Conservation (phyloP, 768 basidiomycete genomes). For the Hemileccinum rubropunctum region DNA sequence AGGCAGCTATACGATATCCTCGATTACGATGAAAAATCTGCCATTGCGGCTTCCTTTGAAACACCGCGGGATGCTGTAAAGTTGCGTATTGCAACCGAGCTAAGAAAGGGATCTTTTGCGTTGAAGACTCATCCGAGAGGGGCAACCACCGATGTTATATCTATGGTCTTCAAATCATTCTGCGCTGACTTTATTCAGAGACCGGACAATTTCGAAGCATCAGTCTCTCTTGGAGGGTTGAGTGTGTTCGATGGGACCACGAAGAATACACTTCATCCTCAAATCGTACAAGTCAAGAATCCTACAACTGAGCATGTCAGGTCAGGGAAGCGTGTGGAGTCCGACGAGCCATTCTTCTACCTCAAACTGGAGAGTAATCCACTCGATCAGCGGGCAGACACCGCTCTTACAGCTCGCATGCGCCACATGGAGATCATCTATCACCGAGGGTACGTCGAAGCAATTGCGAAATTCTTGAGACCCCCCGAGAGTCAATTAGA, state of each 20-base stretch:
- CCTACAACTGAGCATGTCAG: conserved; percentile 30
- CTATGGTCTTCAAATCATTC: conserved; percentile 84
- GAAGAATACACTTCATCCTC: conserved; percentile 70
- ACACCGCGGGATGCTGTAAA: conserved; percentile 79
- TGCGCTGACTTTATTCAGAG: conserved; percentile 81
- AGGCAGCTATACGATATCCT: conserved; percentile 86
- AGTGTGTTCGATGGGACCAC: conserved; percentile 92
- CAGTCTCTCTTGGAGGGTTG: conserved; percentile 81
- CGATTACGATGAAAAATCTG: conserved; percentile 87
- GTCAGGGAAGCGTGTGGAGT: conserved; percentile 26
- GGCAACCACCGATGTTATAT: conserved; percentile 67
- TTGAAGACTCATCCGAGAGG: conserved; percentile 75
- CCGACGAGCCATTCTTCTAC: conserved; percentile 74
- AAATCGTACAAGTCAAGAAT: conserved; percentile 85
- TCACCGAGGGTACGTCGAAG: conserved; percentile 90
- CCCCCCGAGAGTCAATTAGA: conserved; percentile 94
- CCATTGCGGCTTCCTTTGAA: conserved; percentile 66
- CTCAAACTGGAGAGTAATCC: conserved; percentile 92
- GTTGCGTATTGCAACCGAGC: conserved; percentile 66
- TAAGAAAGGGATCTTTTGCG: conserved; percentile 86
- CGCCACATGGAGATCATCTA: conserved; percentile 97
- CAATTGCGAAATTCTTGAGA: conserved; percentile 86
- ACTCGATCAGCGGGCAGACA: conserved; percentile 88
- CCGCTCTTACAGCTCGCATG: conserved; percentile 84
- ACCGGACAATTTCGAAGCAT: conserved; percentile 82